Base-by-base conservation (phyloP, 371 early-diverging fungal genomes). In the Haplosporangium sp. region DNA sequence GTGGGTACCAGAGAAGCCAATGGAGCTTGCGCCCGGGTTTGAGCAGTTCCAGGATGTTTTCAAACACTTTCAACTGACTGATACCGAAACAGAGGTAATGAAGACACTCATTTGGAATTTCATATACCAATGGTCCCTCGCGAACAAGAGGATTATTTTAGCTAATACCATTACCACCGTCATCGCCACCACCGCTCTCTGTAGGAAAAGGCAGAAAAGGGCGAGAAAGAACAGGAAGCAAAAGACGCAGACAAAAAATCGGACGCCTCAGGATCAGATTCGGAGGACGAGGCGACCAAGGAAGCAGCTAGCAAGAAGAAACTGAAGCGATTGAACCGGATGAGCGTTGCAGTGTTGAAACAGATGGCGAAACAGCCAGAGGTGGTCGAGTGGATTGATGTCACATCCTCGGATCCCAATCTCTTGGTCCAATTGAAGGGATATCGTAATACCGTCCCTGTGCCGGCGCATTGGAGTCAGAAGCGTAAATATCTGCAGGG, bases 361-460 rank as follows among this genome's bases (percentile, higher is more conserved):
- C 95, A 98, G 67, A 68, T 90, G 48, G 97, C 95, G 5, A 90
- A 90, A 62, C 93, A 93, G 46, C 98, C 99, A 0, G 99, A 98
- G 76, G 95, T 95, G 9, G 98, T 99, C 7, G 99, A 99, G 86
- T 95, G 97, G 96, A 95, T 95, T 62, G 99, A 97, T 85, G 93
- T 92, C 5, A 95, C 95, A 16, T 95, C 98, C 0, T 83, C 87
- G 5, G 98, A 98, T 74, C 98, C 98, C 5, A 89, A 90, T 40
- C 85, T 97, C 14, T 86, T 98, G n/a, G 95, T 97, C 3, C 83
- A 91, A 18, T 83, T 99, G 20, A 99, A 99, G 82, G 88, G 96
- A 5, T 88, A 89, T 58, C 87, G 95, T 54, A 97, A 98, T 76
- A 92, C 96, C 0, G 98, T 99, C 7, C 98, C 98, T 14, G 96